Conservation (phyloP, 129 eudicot genomes). For the Arctium minus region DNA sequence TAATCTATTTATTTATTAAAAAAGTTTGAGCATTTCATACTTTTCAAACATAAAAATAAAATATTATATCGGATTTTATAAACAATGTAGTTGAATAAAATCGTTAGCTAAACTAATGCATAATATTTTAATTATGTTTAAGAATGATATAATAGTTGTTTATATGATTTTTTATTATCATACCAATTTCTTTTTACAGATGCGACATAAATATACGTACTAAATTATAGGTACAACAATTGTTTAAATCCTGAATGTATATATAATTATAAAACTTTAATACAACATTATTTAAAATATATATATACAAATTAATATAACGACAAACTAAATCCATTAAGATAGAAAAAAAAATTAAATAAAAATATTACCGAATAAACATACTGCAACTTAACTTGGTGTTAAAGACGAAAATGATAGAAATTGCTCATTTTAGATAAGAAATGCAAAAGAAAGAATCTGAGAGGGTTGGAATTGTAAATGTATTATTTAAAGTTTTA, state of each 20-base stretch:
- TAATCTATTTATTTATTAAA: background rate
- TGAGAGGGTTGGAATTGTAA: background rate
- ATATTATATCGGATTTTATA: background rate
- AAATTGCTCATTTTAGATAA: background rate
- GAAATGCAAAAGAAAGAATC: background rate
- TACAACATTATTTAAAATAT: too few species aligned
- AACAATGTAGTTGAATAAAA: background rate
- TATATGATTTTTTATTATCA: too few species aligned
- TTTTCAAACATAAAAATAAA: background rate
- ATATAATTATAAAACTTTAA: too few species aligned
- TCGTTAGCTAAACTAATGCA: background rate
- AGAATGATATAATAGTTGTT: too few species aligned
- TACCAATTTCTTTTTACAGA: too few species aligned
- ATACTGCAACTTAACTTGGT: too few species aligned
- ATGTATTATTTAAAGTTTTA: background rate
- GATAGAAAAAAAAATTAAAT: too few species aligned
- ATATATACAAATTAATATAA: too few species aligned
- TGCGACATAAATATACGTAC: background rate
- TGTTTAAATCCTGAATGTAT: too few species aligned
- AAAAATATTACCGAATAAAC: too few species aligned
- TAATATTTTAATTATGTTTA: too few species aligned
- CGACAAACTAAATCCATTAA: too few species aligned
- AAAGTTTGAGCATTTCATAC: background rate
- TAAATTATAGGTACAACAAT: background rate
- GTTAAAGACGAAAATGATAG: background rate